These are phyloP conservation scores for Diaporthe vaccinii DNA, from an alignment of 2,329 filamentous ascomycete genomes.

Conservation along the genomic window DNA sequence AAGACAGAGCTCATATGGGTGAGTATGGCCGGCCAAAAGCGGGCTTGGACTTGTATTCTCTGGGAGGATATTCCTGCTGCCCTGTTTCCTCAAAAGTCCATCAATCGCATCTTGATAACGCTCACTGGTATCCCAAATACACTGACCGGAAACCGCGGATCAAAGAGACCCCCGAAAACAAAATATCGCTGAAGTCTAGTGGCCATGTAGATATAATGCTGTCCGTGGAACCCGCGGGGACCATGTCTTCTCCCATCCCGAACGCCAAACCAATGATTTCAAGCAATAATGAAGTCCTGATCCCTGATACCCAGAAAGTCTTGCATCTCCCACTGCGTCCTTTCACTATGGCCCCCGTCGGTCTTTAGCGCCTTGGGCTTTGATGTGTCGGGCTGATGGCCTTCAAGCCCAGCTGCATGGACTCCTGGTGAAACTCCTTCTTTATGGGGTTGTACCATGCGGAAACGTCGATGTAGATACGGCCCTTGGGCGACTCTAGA, in stretches of 20 bases:
- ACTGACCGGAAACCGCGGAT: background rate
- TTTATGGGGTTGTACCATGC: slow-evolving; percentile 71
- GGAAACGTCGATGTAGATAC: slow-evolving; percentile 64
- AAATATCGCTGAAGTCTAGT: slow-evolving; percentile 30
- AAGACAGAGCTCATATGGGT: background rate
- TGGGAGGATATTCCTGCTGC: background rate
- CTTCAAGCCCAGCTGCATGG: slow-evolving; percentile 56
- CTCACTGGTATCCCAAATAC: slow-evolving; percentile 38
- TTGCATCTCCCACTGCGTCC: background rate
- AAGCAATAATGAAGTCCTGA: background rate
- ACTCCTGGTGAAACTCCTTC: slow-evolving; percentile 57
- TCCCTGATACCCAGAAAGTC: background rate
- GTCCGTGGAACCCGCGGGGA: background rate
- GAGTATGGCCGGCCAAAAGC: background rate
- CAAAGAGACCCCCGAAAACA: background rate
- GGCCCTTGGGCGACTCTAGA: slow-evolving; percentile 60
- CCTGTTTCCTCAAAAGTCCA: background rate
- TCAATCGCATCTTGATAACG: background rate
- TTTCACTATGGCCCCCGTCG: background rate
- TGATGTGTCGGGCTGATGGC: slow-evolving; percentile 37
- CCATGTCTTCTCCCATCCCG: background rate
- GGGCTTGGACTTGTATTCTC: background rate
- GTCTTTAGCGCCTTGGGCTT: slow-evolving; percentile 31
- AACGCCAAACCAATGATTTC: slow-evolving; percentile 29
- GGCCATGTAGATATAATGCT: slow-evolving; percentile 10